Percentiles rank a stretch among this genome's conserved stretches.
Evolutionary conservation across 352 stramenopile species (phyloP).

Genomic region (Phytophthora sojae): DNA sequence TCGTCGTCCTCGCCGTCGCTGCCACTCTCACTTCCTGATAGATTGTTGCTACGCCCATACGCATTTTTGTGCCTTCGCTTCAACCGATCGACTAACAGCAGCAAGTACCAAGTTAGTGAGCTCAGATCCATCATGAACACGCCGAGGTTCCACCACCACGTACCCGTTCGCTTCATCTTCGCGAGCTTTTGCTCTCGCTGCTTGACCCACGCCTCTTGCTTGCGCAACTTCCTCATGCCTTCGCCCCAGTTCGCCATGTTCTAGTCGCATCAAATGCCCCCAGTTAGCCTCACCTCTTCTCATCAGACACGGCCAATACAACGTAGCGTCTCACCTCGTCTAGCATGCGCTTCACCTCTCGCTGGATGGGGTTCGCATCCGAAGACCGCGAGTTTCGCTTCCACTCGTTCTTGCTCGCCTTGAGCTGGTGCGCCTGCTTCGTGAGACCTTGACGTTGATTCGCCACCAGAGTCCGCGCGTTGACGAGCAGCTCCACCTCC

Average conservation of each 20-base stretch:
- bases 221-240: slow-evolving; percentile 53
- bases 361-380: slow-evolving; percentile 44
- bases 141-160: neutral
- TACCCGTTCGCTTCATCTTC: slow-evolving; percentile 45
- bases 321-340: slow-evolving; percentile 46
- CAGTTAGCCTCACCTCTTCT: too few species aligned
- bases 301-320: too few species aligned
- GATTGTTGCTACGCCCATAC: slow-evolving; percentile 16
- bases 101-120: neutral
- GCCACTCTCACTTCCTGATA: slow-evolving; percentile 21
- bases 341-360: slow-evolving; percentile 72
- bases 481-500: slow-evolving; percentile 56
- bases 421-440: slow-evolving; percentile 63
- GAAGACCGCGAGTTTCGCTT: slow-evolving; percentile 36
- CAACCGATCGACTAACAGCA: slow-evolving; percentile 18
- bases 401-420: slow-evolving; percentile 63
- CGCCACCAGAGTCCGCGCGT: slow-evolving; percentile 47
- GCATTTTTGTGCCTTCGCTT: neutral
- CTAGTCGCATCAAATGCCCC: slow-evolving; percentile 15
- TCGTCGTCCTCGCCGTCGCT: slow-evolving; percentile 21
- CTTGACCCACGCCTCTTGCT: slow-evolving; percentile 60
- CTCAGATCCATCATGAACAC: neutral
- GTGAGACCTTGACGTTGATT: slow-evolving; percentile 61
- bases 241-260: slow-evolving; percentile 57
- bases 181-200: slow-evolving; percentile 55